Base-by-base conservation (phyloP, 2,329 filamentous ascomycete genomes). In the Colletotrichum destructivum region DNA sequence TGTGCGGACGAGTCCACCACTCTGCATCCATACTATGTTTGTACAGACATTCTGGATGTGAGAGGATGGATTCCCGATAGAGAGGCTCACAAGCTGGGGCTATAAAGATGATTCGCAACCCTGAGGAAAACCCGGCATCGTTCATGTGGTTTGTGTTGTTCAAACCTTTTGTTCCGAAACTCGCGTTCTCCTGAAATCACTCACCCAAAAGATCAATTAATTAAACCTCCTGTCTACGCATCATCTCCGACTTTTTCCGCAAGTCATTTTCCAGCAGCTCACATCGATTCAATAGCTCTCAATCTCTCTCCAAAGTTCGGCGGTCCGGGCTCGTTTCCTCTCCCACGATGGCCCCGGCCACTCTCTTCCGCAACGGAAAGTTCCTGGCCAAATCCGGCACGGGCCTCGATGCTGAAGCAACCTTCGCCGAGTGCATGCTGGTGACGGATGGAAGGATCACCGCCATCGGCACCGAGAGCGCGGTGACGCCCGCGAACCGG, bases 291-390 rank as follows among this genome's bases (percentile, higher is more conserved):
- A 26, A 26, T 4, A 26, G 26, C 26, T 26, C 23, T 1, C 3
- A 26, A 26, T 4, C 23, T 26, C 23, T 26, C 23, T 26, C 23
- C 3, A 3, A 26, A 26, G 31, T 31, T 8, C 6, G 31, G 31
- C 31, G 31, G 31, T 31, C 31, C 31, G 31, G 31, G 31, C 31
- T 31, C 31, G 31, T 31, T 31, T 31, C 15, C 9, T 35, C 40
- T 8, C 1, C n/a, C 18, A n/a, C 2, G 16, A 72, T 72, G 60
- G 11, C 23, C 23, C 12, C 16, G 26, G 18, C 23, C 15, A 52
- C 68, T 6, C 66, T 80, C 15, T 76, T 81, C 46, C 70, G 74
- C 38, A 80, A 81, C 70, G 79, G 78, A 38, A 77, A 74, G 49
- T 77, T 81, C 65, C 71, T 81, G 42, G 71, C 75, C 15, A 76